Percentiles rank a stretch among this genome's conserved stretches.
Conservation (phyloP, 2,329 filamentous ascomycete genomes). For the Trichoderma lentiforme region DNA sequence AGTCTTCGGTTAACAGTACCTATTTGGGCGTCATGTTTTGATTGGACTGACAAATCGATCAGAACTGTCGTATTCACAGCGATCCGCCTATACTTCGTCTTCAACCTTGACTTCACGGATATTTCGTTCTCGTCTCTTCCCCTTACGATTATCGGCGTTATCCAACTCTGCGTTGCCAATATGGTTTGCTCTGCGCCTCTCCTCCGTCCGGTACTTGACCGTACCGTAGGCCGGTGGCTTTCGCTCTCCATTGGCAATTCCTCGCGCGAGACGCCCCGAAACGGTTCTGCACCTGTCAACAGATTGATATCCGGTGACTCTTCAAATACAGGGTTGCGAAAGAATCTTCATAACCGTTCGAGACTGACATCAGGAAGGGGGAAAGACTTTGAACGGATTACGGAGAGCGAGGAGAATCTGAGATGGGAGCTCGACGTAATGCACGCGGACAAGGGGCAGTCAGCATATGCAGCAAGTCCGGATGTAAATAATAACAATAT, state of each 20-base stretch:
- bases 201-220: slow-evolving; percentile 22
- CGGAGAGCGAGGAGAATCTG: slow-evolving; percentile 24
- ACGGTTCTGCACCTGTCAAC: not conserved
- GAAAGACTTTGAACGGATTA: slow-evolving; percentile 19
- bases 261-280: not conserved
- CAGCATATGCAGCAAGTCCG: not conserved
- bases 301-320: not conserved
- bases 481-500: too few species aligned
- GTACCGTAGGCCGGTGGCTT: slow-evolving; percentile 16
- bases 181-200: slow-evolving; percentile 22
- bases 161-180: slow-evolving; percentile 23
- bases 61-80: slow-evolving; percentile 22
- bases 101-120: slow-evolving; percentile 22
- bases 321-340: not conserved
- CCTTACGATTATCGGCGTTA: slow-evolving; percentile 17
- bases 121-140: slow-evolving; percentile 19
- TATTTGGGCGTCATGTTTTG: too few species aligned
- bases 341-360: not conserved
- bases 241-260: not conserved
- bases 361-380: not conserved
- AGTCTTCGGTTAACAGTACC: not conserved
- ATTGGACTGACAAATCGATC: not conserved
- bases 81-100: slow-evolving; percentile 21
- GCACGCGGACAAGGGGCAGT: slow-evolving; percentile 16
- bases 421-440: slow-evolving; percentile 23